phyloP scores from a whole-genome alignment of 129 eudicot genomes.

The Artemisia tridentata region DNA sequence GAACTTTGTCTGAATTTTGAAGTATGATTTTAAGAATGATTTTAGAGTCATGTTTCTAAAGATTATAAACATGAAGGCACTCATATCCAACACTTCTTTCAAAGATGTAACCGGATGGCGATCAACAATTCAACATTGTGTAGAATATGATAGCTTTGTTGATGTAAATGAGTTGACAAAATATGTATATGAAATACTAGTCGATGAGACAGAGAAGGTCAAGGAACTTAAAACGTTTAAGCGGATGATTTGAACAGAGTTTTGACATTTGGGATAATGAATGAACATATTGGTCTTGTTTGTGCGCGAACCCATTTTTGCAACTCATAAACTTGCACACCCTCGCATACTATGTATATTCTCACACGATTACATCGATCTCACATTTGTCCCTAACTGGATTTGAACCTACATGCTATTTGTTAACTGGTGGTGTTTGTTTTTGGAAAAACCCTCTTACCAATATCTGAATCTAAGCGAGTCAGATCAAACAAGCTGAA shows the following conservation, averaged over 20 bases:
- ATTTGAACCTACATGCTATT: too few species aligned
- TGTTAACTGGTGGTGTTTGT: too few species aligned
- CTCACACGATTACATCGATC: too few species aligned
- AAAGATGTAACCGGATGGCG: background rate
- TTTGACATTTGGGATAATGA: too few species aligned
- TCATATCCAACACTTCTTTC: background rate
- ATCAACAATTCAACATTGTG: background rate
- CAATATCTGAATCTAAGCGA: too few species aligned
- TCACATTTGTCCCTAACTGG: too few species aligned
- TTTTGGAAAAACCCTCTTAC: too few species aligned
- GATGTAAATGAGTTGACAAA: background rate
- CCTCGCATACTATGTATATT: too few species aligned
- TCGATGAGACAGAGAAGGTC: background rate
- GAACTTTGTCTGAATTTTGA: background rate
- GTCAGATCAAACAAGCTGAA: too few species aligned
- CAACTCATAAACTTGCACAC: too few species aligned
- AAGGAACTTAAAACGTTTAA: background rate
- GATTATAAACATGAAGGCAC: background rate
- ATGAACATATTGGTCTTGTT: too few species aligned
- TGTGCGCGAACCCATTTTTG: too few species aligned
- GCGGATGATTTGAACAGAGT: background rate
- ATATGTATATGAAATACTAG: background rate
- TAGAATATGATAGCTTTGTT: background rate
- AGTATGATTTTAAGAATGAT: background rate
- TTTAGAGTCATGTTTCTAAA: background rate